phyloP scores from a whole-genome alignment of 1,284 basidiomycete species.

The Testicularia cyperi region DNA sequence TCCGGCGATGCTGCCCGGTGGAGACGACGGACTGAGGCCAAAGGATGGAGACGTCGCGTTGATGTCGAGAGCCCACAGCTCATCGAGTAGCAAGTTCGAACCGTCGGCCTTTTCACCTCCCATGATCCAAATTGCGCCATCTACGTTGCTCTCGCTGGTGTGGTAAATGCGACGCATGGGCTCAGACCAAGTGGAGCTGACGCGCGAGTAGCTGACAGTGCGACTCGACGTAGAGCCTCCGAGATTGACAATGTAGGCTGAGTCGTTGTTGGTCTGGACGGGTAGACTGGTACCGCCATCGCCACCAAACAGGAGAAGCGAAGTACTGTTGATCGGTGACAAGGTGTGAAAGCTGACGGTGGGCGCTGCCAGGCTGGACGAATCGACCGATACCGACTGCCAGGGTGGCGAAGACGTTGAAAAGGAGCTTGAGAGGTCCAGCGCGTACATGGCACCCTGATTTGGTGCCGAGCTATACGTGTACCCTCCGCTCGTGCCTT shows the following conservation, averaged over 20 bases:
- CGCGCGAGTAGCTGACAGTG: constrained; percentile 9
- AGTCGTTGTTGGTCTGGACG: constrained; percentile 46
- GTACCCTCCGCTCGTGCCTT: constrained; percentile 39
- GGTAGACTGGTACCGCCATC: constrained; percentile 25
- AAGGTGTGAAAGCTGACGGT: constrained; percentile 47
- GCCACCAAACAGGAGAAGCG: constrained; percentile 50
- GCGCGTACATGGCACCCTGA: constrained; percentile 35
- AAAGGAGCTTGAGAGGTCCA: constrained; percentile 41
- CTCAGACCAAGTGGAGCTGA: constrained; percentile 35
- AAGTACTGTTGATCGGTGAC: constrained; percentile 33
- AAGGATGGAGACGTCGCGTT: constrained; percentile 13
- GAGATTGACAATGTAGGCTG: constrained; percentile 39
- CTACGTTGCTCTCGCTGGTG: constrained; percentile 31
- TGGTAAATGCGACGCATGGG: constrained; percentile 50
- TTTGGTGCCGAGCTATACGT: constrained; percentile 47
- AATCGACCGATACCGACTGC: constrained; percentile 8
- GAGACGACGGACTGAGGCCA: constrained; percentile 6
- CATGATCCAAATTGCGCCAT: constrained; percentile 39
- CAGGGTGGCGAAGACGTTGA: constrained; percentile 35
- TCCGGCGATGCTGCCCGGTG: constrained; percentile 31
- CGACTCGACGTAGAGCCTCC: constrained; percentile 7
- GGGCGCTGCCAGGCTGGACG: constrained; percentile 8
- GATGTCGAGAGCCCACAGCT: constrained; percentile 32
- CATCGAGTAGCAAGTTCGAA: constrained; percentile 29
- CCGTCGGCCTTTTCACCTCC: constrained; percentile 52